Evolutionary conservation across 2,329 filamentous ascomycete species (phyloP), one percentile per base, ranked within the genome.

Genomic region (Ophiostoma australiae): DNA sequence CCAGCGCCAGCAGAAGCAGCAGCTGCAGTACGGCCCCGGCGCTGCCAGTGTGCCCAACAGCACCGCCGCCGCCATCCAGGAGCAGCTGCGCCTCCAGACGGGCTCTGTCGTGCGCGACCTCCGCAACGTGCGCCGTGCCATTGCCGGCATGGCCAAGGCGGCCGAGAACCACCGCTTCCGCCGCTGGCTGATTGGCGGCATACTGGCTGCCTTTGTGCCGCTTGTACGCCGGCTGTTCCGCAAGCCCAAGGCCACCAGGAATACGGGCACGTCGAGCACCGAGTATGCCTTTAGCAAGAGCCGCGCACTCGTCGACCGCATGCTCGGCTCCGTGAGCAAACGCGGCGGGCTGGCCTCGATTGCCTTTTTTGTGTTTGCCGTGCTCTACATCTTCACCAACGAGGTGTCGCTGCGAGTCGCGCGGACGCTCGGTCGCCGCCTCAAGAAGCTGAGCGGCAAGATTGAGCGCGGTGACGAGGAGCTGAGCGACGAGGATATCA

Each of bases 331-430:
- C 7, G 76, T 85, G 1, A 78, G 81, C 11, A 81, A 84, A 4
- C 80, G 79, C 17, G 82, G 82, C 17, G 76, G 80, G 1, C 76
- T 86, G 35, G 85, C 85, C 0, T 82, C 82, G 48, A 73, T 87
- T 11, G 83, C 83, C 10, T 83, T 86, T 73, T 83, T 88, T 41
- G 84, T 88, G 2, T 84, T 87, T 73, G 83, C 85, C 2, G 83
- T 86, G 27, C 78, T 88, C 55, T 87, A 86, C 76, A 82, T 88
- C 15, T 88, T 88, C 73, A 82, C 84, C 75, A 87, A 86, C 76
- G 86, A 88, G 76, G 85, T 88, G 27, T 81, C 84, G 69, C 76
- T 88, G 67, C 82, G 85, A 4, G 85, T 87, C 3, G 85, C 84
- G 13, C 81, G 80, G 75, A 87, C 85, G 4, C 77, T 86, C 23